These are phyloP conservation scores for Colletotrichum liriopes DNA, from an alignment of 2,329 filamentous ascomycete species.

Conservation along the genomic window DNA sequence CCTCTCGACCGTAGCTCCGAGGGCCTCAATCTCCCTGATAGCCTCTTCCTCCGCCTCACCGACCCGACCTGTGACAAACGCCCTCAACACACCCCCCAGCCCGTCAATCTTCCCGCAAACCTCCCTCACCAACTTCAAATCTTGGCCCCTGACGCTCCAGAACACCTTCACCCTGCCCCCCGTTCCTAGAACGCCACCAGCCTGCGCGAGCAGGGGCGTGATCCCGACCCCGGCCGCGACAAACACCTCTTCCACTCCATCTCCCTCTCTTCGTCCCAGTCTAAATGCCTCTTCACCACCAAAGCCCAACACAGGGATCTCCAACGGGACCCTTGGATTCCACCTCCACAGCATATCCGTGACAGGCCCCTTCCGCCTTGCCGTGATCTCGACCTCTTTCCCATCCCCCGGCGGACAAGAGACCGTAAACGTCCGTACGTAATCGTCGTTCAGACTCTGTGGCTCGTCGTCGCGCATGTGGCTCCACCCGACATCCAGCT, in stretches of 20 bases:
- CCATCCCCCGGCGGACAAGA: constrained; percentile 69
- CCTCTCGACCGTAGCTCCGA: constrained; percentile 53
- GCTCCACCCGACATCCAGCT: constrained; percentile 81
- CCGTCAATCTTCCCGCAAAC: constrained; percentile 67
- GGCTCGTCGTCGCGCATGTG: constrained; percentile 91
- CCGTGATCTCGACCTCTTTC: constrained; percentile 77
- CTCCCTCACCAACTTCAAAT: constrained; percentile 75
- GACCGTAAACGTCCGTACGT: constrained; percentile 86
- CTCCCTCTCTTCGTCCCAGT: constrained; percentile 27
- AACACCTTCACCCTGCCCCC: constrained; percentile 68
- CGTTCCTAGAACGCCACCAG: constrained; percentile 61
- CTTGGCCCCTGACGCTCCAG: constrained; percentile 77
- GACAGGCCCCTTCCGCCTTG: constrained; percentile 77
- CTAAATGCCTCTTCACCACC: constrained; percentile 72
- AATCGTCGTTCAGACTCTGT: constrained; percentile 86
- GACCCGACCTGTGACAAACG: constrained; percentile 76
- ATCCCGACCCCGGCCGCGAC: constrained; percentile 87
- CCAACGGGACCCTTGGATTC: constrained; percentile 68
- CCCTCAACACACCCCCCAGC: constrained; percentile 65
- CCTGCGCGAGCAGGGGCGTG: constrained; percentile 83
- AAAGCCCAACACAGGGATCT: constrained; percentile 80
- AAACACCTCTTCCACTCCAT: constrained; percentile 65
- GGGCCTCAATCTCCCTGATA: constrained; percentile 51
- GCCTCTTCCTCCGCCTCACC: constrained; percentile 52
- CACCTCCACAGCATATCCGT: constrained; percentile 77